These are phyloP conservation scores for Aspergillus luchuensis DNA, from an alignment of 2,329 filamentous ascomycete species.

Conservation along the genomic window DNA sequence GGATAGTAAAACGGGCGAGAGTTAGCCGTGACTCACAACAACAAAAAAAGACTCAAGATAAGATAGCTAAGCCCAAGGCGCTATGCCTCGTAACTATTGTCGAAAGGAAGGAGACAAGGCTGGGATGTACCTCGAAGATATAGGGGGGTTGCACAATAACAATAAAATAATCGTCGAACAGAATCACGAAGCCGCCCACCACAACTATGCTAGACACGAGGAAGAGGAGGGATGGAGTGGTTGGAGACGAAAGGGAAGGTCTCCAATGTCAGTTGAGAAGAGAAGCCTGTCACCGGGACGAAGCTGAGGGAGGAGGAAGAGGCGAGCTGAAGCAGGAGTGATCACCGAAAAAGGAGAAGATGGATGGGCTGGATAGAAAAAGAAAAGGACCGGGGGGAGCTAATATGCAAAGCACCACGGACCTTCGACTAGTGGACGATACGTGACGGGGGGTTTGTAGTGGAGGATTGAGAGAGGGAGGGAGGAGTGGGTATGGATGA, in stretches of 20 bases:
- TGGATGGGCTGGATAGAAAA: slow-evolving; percentile 14
- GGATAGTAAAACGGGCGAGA: neutral
- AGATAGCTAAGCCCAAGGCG: neutral
- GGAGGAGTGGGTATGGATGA: slow-evolving; percentile 25
- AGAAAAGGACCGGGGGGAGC: slow-evolving; percentile 21
- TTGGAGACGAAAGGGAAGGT: slow-evolving; percentile 5
- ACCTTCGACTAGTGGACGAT: slow-evolving; percentile 22
- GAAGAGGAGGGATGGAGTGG: slow-evolving; percentile 10
- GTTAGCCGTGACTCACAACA: slow-evolving; percentile 14
- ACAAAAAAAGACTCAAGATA: too few relatives aligned
- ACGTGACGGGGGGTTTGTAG: slow-evolving; percentile 14
- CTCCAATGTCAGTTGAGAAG: slow-evolving; percentile 13
- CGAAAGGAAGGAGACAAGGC: neutral
- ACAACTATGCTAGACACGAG: slow-evolving; percentile 16
- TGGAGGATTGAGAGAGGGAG: neutral
- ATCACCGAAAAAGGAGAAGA: slow-evolving; percentile 19
- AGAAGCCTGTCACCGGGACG: slow-evolving; percentile 28
- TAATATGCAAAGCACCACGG: slow-evolving; percentile 28
- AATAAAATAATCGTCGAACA: slow-evolving; percentile 15
- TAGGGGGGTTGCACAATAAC: slow-evolving; percentile 4
- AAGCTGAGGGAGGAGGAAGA: slow-evolving; percentile 17
- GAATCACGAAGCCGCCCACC: slow-evolving; percentile 17
- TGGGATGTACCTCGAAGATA: slow-evolving; percentile 10
- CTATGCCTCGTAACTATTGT: neutral
- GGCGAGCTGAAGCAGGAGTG: slow-evolving; percentile 21